Conservation (phyloP, 2,329 filamentous ascomycete genomes). For the Ilyonectria mors-panacis region DNA sequence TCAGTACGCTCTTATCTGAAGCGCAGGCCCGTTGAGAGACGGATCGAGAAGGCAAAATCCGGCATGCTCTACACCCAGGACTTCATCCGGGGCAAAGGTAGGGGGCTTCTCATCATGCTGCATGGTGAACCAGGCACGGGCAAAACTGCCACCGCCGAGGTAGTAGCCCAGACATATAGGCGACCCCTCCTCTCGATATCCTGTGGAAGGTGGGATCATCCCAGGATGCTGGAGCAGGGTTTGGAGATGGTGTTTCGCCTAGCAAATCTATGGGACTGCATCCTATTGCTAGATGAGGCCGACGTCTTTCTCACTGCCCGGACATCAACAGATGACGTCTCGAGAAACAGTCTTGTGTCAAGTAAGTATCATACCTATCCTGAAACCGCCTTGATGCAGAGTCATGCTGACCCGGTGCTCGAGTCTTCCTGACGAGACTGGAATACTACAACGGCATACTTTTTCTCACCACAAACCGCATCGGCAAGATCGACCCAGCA, state of each 20-base stretch:
- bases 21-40: constrained; percentile 4
- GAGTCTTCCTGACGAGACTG: constrained; percentile 18
- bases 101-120: constrained; percentile 14
- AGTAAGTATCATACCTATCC: no score
- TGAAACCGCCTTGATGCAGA: no score
- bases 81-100: constrained; percentile 20
- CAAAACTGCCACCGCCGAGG: constrained; percentile 20
- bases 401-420: no score
- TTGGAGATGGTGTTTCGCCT: background rate
- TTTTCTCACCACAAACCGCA: constrained; percentile 23
- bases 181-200: no score
- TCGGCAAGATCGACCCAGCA: constrained; percentile 23
- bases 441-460: constrained; percentile 27
- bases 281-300: constrained; percentile 3
- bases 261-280: constrained; percentile 10
- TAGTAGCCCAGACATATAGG: background rate
- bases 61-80: constrained; percentile 6
- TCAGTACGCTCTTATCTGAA: constrained; percentile 4
- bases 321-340: no score
- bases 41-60: background rate
- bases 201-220: background rate
- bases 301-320: no score
- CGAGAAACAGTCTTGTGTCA: no score
- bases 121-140: constrained; percentile 16
- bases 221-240: no score